Base-by-base conservation (phyloP, 108 stramenopile species). In the Asterionellopsis glacialis region DNA sequence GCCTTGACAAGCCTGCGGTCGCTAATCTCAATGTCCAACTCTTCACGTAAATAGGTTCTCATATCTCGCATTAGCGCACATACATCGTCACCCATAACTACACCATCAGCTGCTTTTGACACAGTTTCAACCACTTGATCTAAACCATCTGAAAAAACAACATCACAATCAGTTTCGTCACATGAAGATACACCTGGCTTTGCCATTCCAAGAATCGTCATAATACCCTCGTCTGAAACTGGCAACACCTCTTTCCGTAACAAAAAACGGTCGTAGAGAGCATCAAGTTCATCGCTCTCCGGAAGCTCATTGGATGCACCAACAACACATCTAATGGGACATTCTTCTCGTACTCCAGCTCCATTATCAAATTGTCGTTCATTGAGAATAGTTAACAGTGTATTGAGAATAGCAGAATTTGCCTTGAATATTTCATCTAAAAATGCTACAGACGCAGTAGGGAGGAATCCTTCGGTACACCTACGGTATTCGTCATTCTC, bases 391-490 rank as follows among this genome's bases (percentile, higher is more conserved):
- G 84, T 84, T 25, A 90, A 65, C 12, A 90, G 70, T 10, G 85
- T 84, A 53, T 85, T 85, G 50, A 90, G 71, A 15, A 90, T 85
- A n/a, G 83, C 75, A 45, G 75, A 77, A 51, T 86, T 84, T 21
- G 88, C 84, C 55, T 86, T 85, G 71, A 90, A 90, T 23, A 90
- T 90, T 59, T 90, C 87, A 59, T 85, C 83, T 16, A 80, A 43
- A 52, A 82, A 82, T 2, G 73, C 83, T 14, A 86, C 75, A 1
- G 65, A 48, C 10, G 85, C 80, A 13, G 79, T 81, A 2, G 83
- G 85, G 10, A 86, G 63, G 45, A 76, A 90, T 9, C 88, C 88
- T 23, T 72, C 75, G 10, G 85, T 86, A 40, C 61, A 62, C 49
- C 88, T 70, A 11, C 73, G 57, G 53, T 86, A 90, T 45, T 82